A percentile compares a stretch with the other conserved stretches of the same genome.
Evolutionary conservation across 352 stramenopile genomes (phyloP).

Genomic region (Thalassiosira delicatula): DNA sequence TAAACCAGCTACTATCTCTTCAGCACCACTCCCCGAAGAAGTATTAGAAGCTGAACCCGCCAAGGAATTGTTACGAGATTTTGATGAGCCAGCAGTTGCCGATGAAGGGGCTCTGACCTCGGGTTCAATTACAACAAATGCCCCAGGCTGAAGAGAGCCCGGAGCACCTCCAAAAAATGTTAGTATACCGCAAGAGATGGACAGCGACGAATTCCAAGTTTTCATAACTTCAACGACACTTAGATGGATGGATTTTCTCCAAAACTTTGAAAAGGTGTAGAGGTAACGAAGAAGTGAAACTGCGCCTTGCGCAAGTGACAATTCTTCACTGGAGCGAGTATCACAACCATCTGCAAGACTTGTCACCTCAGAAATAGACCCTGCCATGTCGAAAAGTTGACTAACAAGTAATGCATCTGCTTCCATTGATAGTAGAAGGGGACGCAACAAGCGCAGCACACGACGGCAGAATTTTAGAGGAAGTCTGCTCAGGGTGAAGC

Average conservation of each 20-base stretch:
- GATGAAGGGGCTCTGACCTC: slow-evolving; percentile 49
- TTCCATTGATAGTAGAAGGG: slow-evolving; percentile 52
- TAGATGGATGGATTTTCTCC: slow-evolving; percentile 68
- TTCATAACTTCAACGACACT: slow-evolving; percentile 33
- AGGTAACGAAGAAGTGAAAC: slow-evolving; percentile 77
- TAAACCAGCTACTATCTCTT: slow-evolving; percentile 77
- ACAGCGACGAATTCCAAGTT: slow-evolving; percentile 29
- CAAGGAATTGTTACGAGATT: slow-evolving; percentile 30
- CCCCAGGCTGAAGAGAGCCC: slow-evolving; percentile 54
- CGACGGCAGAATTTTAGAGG: slow-evolving; percentile 40
- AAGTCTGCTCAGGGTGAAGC: slow-evolving; percentile 23
- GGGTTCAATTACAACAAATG: slow-evolving; percentile 80
- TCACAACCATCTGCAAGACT: background rate
- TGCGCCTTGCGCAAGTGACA: slow-evolving; percentile 35
- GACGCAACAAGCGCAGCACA: slow-evolving; percentile 60
- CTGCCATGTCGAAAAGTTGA: slow-evolving; percentile 48
- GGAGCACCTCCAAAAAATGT: slow-evolving; percentile 76
- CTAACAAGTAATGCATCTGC: slow-evolving; percentile 39
- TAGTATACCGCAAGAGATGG: slow-evolving; percentile 63
- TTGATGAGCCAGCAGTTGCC: slow-evolving; percentile 49
- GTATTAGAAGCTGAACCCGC: slow-evolving; percentile 32
- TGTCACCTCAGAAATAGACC: slow-evolving; percentile 10
- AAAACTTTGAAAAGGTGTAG: slow-evolving; percentile 62
- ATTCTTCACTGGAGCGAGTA: slow-evolving; percentile 20
- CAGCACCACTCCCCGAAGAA: slow-evolving; percentile 72